Conservation (phyloP, 129 eudicot species). For the Pulicaria dysenterica region DNA sequence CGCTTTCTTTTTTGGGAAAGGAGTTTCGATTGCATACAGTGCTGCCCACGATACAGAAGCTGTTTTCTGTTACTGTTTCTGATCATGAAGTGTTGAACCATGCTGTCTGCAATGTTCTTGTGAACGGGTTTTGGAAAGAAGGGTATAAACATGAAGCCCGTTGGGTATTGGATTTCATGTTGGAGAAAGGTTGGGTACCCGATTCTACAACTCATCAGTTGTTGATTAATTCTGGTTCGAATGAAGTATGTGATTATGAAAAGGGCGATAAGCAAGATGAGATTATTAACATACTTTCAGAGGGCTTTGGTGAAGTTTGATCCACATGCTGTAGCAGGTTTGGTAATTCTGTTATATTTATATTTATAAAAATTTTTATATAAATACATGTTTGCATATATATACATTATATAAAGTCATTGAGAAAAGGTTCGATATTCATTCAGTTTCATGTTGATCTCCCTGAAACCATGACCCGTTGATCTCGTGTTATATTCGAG, state of each 20-base stretch:
- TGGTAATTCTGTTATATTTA: conserved; percentile 7
- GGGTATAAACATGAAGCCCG: conserved; percentile 58
- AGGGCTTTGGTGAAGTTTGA: conserved; percentile 52
- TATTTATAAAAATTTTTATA: not conserved
- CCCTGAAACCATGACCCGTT: no score
- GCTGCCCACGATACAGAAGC: conserved; percentile 34
- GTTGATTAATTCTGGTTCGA: conserved; percentile 45
- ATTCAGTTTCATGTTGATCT: not conserved
- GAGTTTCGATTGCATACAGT: conserved; percentile 50
- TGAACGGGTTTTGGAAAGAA: conserved; percentile 66
- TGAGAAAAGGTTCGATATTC: conserved; percentile 15
- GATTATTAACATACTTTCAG: conserved; percentile 65
- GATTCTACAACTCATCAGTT: conserved; percentile 61
- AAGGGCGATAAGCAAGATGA: conserved; percentile 43
- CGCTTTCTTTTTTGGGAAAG: conserved; percentile 49
- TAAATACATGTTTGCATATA: conserved; percentile 18
- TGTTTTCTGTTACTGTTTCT: conserved; percentile 29
- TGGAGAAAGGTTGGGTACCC: conserved; percentile 87
- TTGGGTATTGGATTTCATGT: conserved; percentile 61
- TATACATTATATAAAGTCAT: not conserved
- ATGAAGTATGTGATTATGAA: conserved; percentile 20
- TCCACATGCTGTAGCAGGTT: conserved; percentile 9
- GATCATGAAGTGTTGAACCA: conserved; percentile 47
- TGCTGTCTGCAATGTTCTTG: conserved; percentile 42
- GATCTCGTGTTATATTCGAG: not conserved